Conservation (phyloP, 805 yeast species). For the Komagataella kurtzmanii region DNA sequence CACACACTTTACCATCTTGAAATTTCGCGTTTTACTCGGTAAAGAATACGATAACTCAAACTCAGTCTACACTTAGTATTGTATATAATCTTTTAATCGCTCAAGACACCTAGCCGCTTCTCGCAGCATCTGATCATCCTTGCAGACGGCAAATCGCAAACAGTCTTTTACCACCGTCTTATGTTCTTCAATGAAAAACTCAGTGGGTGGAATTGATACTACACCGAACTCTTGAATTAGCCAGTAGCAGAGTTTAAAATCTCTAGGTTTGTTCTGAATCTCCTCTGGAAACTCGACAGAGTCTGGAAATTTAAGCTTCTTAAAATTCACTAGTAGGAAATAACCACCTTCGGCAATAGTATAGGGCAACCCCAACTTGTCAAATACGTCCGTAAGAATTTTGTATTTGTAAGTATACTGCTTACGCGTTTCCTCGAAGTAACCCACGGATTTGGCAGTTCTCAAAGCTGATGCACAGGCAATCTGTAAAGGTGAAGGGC, state of each 20-base stretch:
- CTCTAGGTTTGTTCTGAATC: conserved; percentile 57
- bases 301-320: conserved; percentile 67
- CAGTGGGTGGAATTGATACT: conserved; percentile 96
- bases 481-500: conserved; percentile 87
- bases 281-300: conserved; percentile 64
- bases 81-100: conserved; percentile 52
- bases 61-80: not conserved
- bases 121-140: conserved; percentile 68
- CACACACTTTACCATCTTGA: not conserved
- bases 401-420: conserved; percentile 62
- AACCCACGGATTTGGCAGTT: conserved; percentile 45
- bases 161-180: conserved; percentile 72
- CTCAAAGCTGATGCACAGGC: conserved; percentile 74
- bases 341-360: conserved; percentile 91
- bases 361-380: conserved; percentile 79
- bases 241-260: conserved; percentile 88
- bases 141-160: conserved; percentile 91
- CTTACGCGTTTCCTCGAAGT: conserved; percentile 57
- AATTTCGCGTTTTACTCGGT: not conserved
- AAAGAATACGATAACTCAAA: not conserved
- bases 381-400: conserved; percentile 65
- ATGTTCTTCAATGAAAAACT: conserved; percentile 62
- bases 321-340: conserved; percentile 78
- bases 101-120: conserved; percentile 72
- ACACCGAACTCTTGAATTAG: conserved; percentile 85